Evolutionary conservation across 192 early-diverging fungal genomes (phyloP), one percentile per base, ranked within the genome.

Genomic region (Rhizoclosmatium globosum): DNA sequence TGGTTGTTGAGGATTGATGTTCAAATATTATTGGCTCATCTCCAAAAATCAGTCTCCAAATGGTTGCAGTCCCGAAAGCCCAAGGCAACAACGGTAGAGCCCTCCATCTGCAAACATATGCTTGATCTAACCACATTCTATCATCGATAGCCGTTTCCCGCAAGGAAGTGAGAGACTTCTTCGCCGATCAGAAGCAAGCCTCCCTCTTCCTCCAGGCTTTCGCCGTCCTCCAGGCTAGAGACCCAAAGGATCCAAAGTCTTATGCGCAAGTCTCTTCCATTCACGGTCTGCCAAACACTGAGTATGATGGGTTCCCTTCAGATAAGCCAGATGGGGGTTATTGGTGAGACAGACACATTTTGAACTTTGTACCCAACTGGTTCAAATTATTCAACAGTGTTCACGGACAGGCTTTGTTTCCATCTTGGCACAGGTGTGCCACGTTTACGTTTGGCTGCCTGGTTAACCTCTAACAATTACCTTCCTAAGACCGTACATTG

Each of bases 161-260:
- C 9, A 53, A 59, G 23, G 70, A 72, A 38, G 70, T 72, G 6
- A 46, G 47, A 19, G 53, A 11, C 31, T 72, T 72, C 70, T 72
- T 72, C 17, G 7, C 17, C 23, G 70, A 72, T 39, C 23, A 19
- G 21, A 53, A 59, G 53, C 70, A 72, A 44, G 21, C 21, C 50
- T 72, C 70, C 38, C 70, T 72, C 53, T 72, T 72, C 19, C 48
- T 72, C 11, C 70, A 72, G 43, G 70, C 70, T 4, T 72, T 72
- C 19, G 70, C 70, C 47, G 53, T 59, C 48, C 19, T 72, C 31
- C 70, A 72, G 56, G 70, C 70, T 6, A 53, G 70, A 53, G 70
- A 72, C 41, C 21, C 38, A 3, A 72, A 58, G 23, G 70, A 72
- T 50, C 70, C 70, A 50, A 72, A 72, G 70, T 72, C 70, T 19